Evolutionary conservation across 2,329 filamentous ascomycete species (phyloP), one percentile per base, ranked within the genome.

Genomic region (Alternaria arbusti): DNA sequence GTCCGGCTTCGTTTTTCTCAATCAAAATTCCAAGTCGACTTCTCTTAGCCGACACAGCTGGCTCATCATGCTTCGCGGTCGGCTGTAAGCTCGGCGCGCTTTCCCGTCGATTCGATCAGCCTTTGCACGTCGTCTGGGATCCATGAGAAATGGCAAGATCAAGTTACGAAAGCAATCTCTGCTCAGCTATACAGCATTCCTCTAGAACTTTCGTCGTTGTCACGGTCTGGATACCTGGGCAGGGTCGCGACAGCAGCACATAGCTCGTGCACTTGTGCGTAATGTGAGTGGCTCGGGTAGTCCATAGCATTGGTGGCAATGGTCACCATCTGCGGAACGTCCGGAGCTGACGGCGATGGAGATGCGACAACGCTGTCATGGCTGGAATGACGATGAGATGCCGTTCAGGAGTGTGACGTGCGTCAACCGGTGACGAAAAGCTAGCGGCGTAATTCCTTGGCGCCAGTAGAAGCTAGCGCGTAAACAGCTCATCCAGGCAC

Each of bases 401-500:
- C 32, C 49, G 49, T 51, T 17, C 28, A 52, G 20, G 32, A 32
- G 28, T 17, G 20, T 52, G 20, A 25, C 32, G 49, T 36, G 49
- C 28, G 36, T 52, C 49, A 15, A 40, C 49, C 49, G 28, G 49
- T 52, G 49, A 52, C 49, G 30, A 52, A 52, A 52, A 52, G 49
- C 30, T 52, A 17, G 28, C 49, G 49, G 28, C 36, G 13, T 6
- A n/a, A 22, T 52, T 52, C 36, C 49, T 52, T 52, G 49, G 49
- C 49, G 36, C 36, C 36, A 17, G n/a, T 17, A n/a, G 36, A 40
- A 22, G 23, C 49, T 52, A 52, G 49, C 30, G 49, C 52, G 44
- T 54, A 65, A 70, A 57, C 61, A 66, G 52, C 70, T 69, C 49
- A 47, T 47, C 45, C 22, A 47, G 45, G 45, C 66, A 71, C 68